Conservation (phyloP, 2,329 filamentous ascomycete species). For the Hypocrella siamensis region DNA sequence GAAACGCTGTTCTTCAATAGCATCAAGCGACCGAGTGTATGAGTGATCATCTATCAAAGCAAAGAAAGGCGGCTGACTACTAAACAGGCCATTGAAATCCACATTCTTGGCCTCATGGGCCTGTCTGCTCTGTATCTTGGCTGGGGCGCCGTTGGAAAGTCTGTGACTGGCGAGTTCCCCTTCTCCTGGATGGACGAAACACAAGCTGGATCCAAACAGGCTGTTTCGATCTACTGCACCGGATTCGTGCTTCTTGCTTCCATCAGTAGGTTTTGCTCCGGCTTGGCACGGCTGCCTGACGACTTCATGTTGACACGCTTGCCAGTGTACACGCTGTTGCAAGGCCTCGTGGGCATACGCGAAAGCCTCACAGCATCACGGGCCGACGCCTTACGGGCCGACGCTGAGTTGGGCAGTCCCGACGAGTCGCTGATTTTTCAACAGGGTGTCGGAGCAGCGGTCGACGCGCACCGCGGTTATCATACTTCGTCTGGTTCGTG, state of each 20-base stretch:
- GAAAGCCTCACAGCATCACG: constrained; percentile 20
- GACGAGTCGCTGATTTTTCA: too few relatives aligned
- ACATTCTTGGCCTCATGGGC: constrained; percentile 24
- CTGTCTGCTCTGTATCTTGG: constrained; percentile 28
- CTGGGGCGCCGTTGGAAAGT: constrained; percentile 31
- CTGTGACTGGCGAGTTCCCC: constrained; percentile 26
- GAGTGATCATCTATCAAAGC: constrained; percentile 5
- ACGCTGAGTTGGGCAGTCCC: too few relatives aligned
- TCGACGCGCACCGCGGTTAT: too few relatives aligned
- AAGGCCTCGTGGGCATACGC: constrained; percentile 32
- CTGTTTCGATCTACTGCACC: constrained; percentile 26
- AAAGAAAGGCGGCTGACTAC: constrained; percentile 4
- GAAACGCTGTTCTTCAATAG: constrained; percentile 36
- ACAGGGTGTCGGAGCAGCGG: too few relatives aligned
- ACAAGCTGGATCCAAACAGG: constrained; percentile 25
- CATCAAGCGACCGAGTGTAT: constrained; percentile 33
- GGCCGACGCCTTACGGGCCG: constrained; percentile 7
- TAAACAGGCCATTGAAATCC: constrained; percentile 25
- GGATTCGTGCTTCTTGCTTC: constrained; percentile 28
- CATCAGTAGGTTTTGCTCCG: constrained; percentile 21
- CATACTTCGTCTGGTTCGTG: too few relatives aligned
- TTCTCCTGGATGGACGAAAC: constrained; percentile 36
- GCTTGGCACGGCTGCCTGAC: not conserved
- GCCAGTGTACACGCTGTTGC: constrained; percentile 31
- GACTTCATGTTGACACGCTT: not conserved